Conservation (phyloP, 345 rosid genomes). For the Limnanthes douglasii region DNA sequence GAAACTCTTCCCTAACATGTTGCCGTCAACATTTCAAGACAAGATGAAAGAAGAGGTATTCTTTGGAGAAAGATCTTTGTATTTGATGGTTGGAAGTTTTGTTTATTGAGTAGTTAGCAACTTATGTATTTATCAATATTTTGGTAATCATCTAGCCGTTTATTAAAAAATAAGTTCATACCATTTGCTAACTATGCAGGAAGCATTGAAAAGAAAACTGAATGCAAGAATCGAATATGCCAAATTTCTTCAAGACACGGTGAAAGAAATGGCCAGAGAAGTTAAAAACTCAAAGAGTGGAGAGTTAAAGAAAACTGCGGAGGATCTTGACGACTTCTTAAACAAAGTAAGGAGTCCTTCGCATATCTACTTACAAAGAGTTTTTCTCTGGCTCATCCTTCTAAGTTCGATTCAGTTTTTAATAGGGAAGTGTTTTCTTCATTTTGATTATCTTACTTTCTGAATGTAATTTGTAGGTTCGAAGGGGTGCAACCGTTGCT, state of each 20-base stretch:
- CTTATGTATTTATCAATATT: too few relatives aligned
- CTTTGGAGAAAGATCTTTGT: not conserved
- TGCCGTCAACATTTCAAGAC: slow-evolving; percentile 75
- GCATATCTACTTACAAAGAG: too few relatives aligned
- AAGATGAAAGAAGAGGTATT: slow-evolving; percentile 68
- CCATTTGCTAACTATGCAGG: slow-evolving; percentile 16
- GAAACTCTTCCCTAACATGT: slow-evolving; percentile 63
- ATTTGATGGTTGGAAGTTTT: not conserved
- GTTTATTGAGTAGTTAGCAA: too few relatives aligned
- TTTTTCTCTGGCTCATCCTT: slow-evolving; percentile 5
- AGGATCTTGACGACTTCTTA: slow-evolving; percentile 56
- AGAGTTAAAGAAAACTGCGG: slow-evolving; percentile 48
- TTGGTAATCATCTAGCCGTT: too few relatives aligned
- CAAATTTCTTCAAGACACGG: slow-evolving; percentile 76
- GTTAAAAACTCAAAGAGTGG: slow-evolving; percentile 70
- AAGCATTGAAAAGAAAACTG: slow-evolving; percentile 56
- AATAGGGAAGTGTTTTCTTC: not conserved
- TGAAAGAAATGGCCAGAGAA: slow-evolving; percentile 88
- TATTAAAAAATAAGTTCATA: not conserved
- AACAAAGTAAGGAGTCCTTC: slow-evolving; percentile 25
- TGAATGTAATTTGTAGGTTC: slow-evolving; percentile 27
- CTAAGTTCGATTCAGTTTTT: not conserved
- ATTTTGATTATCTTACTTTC: not conserved
- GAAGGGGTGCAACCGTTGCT: slow-evolving; percentile 41
- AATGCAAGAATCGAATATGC: slow-evolving; percentile 63